Evolutionary conservation across 2,329 filamentous ascomycete species (phyloP).

Genomic region (Oidium heveae): DNA sequence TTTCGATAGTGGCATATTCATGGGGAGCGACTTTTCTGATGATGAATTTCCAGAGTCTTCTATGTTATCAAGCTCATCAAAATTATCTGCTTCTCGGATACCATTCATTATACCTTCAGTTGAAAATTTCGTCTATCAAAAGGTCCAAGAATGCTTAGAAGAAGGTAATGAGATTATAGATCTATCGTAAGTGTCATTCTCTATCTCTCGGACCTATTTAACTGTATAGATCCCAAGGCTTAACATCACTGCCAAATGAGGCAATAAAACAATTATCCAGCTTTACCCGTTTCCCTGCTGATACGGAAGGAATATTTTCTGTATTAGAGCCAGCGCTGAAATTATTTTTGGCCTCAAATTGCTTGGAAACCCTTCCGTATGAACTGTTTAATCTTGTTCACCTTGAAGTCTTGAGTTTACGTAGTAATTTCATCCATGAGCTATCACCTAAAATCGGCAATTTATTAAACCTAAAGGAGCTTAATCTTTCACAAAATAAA

Average conservation of each 20-base stretch:
- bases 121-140: conserved; percentile 21
- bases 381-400: conserved; percentile 35
- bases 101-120: conserved; percentile 4
- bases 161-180: conserved; percentile 32
- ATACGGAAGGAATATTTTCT: conserved; percentile 20
- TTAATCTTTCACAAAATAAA: conserved; percentile 41
- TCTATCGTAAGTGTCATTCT: conserved; percentile 25
- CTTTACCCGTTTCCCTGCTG: conserved; percentile 21
- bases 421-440: conserved; percentile 34
- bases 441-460: conserved; percentile 33
- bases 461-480: conserved; percentile 29
- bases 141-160: conserved; percentile 29
- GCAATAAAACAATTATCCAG: conserved; percentile 30
- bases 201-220: conserved; percentile 2
- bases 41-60: conserved; percentile 4
- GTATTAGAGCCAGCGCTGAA: conserved; percentile 31
- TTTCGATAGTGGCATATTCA: conserved; percentile 43
- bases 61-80: neutral
- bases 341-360: conserved; percentile 35
- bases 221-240: conserved; percentile 8
- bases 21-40: conserved; percentile 32
- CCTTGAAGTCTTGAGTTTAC: conserved; percentile 38
- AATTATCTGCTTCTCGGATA: neutral
- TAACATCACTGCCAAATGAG: conserved; percentile 28
- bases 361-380: conserved; percentile 27